Percentiles rank a stretch among this genome's conserved stretches.
Conservation (phyloP, 371 early-diverging fungal species). For the Zopfochytrium polystomum region DNA sequence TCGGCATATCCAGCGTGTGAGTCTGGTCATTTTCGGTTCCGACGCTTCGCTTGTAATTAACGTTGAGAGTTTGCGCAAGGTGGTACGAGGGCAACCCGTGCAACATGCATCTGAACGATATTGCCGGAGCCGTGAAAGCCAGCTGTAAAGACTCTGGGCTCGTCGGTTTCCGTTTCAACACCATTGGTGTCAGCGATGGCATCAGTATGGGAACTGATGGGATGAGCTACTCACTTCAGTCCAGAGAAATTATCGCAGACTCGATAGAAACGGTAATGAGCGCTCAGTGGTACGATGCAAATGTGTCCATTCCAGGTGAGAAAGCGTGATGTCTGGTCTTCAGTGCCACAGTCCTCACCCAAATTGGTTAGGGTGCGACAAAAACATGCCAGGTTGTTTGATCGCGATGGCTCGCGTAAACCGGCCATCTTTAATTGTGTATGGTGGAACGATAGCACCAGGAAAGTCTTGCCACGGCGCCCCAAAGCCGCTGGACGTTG, state of each 20-base stretch:
- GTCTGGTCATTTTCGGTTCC: not conserved
- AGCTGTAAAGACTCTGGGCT: constrained; percentile 85
- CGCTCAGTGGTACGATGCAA: constrained; percentile 95
- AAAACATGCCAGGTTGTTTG: constrained; percentile 97
- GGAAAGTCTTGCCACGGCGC: constrained; percentile 58
- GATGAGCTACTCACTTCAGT: constrained; percentile 94
- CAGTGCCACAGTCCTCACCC: too few species aligned
- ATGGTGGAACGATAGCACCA: constrained; percentile 43
- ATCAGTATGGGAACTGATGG: constrained; percentile 95
- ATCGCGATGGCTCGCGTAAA: constrained; percentile 95
- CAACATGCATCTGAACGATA: constrained; percentile 96
- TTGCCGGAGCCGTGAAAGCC: constrained; percentile 83
- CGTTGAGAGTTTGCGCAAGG: too few species aligned
- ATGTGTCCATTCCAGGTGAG: constrained; percentile 89
- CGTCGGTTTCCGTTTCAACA: constrained; percentile 93
- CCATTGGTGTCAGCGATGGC: constrained; percentile 95
- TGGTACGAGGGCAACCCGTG: constrained; percentile 99
- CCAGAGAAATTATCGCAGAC: constrained; percentile 96
- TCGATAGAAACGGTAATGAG: constrained; percentile 97
- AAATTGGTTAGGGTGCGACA: too few species aligned
- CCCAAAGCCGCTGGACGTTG: constrained; percentile 71
- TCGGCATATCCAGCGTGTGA: constrained; percentile 20
- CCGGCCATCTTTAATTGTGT: constrained; percentile 90
- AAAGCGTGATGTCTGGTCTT: too few species aligned
- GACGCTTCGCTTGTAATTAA: too few species aligned